Conservation (phyloP, 495 filamentous ascomycete genomes). For the Penicillium cataractarum region DNA sequence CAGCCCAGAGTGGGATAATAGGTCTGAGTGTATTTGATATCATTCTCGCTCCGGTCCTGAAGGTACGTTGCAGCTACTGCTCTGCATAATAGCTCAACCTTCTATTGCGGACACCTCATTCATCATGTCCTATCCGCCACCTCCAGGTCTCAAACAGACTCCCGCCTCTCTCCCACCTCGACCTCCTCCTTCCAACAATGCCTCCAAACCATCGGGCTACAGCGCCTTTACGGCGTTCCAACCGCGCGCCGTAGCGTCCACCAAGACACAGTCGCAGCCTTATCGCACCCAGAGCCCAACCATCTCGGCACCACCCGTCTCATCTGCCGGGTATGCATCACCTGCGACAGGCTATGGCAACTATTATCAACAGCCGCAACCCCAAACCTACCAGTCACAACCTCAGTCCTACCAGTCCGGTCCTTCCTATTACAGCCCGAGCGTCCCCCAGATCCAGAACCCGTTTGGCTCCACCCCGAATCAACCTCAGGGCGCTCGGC, state of each 20-base stretch:
- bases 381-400: constrained; percentile 43
- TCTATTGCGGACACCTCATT: constrained; percentile 61
- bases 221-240: constrained; percentile 60
- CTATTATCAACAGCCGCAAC: constrained; percentile 38
- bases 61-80: constrained; percentile 62
- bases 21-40: background rate
- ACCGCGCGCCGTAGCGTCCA: constrained; percentile 65
- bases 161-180: constrained; percentile 80
- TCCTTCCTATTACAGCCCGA: constrained; percentile 55
- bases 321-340: constrained; percentile 43
- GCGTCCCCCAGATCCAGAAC: constrained; percentile 79
- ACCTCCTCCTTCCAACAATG: constrained; percentile 67
- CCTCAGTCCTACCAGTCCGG: constrained; percentile 48
- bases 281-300: constrained; percentile 47
- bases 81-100: constrained; percentile 39
- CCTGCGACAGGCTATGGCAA: constrained; percentile 39
- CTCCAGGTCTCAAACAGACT: constrained; percentile 79
- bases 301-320: constrained; percentile 47
- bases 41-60: constrained; percentile 51
- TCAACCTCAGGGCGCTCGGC: constrained; percentile 39
- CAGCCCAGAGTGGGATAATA: background rate
- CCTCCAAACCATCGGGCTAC: constrained; percentile 37
- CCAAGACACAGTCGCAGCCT: constrained; percentile 43
- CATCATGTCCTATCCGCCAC: constrained; percentile 94
- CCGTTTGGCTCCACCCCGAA: constrained; percentile 69